phyloP scores from a whole-genome alignment of 345 rosid genomes.

The Iberis pinnata region DNA sequence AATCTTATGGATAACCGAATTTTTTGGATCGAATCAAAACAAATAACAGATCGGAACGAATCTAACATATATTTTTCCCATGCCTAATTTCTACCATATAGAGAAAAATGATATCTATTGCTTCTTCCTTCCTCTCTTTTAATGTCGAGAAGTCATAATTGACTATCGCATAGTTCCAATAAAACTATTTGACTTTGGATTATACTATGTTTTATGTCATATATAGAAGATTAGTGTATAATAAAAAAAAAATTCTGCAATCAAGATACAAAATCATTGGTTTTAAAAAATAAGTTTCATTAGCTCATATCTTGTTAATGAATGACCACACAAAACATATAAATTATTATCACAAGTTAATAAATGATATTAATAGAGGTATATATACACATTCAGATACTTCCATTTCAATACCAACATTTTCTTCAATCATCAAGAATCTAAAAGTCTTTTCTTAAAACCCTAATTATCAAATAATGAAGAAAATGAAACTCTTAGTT shows the following conservation, averaged over 20 bases:
- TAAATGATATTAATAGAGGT: neutral
- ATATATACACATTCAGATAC: conserved; percentile 10
- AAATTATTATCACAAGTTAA: neutral
- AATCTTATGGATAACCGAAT: no score
- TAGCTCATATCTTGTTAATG: neutral
- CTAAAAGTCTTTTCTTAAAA: neutral
- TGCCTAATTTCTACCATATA: no score
- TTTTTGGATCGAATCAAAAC: no score
- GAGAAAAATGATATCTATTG: no score
- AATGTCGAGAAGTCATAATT: no score
- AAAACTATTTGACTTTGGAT: neutral
- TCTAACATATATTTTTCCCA: no score
- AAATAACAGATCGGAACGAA: no score
- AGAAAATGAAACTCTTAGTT: conserved; percentile 15
- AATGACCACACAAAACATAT: neutral
- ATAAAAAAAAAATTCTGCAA: neutral
- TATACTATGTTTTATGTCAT: neutral
- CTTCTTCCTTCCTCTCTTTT: no score
- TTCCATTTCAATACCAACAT: conserved; percentile 1
- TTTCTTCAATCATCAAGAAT: conserved; percentile 9
- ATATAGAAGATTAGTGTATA: neutral
- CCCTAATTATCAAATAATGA: conserved; percentile 11
- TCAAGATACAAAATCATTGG: conserved; percentile 2
- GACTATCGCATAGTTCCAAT: no score
- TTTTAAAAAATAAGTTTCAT: neutral